A percentile compares a stretch with the other conserved stretches of the same genome.
Evolutionary conservation across 805 yeast genomes (phyloP).

Genomic region (Millerozyma acaciae): DNA sequence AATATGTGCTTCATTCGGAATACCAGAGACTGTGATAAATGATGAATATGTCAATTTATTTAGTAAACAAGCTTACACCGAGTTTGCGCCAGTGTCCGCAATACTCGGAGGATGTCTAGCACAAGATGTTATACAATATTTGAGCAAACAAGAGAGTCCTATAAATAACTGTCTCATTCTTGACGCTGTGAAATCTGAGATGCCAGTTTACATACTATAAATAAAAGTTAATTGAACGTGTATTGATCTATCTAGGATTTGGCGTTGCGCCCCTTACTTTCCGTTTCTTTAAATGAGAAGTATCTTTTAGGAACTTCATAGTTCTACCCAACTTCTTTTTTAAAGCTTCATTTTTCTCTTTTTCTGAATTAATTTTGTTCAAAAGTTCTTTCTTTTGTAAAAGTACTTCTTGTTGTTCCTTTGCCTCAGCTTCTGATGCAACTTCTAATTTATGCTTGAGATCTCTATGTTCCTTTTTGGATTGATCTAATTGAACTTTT

Average conservation of each 20-base stretch:
- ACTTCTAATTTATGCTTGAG: slow-evolving; percentile 17
- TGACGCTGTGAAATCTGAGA: slow-evolving; percentile 66
- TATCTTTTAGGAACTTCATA: slow-evolving; percentile 32
- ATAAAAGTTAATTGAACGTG: not conserved
- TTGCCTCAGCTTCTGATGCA: slow-evolving; percentile 18
- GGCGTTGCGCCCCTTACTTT: slow-evolving; percentile 40
- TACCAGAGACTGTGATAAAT: slow-evolving; percentile 44
- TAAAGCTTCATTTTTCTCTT: slow-evolving; percentile 19
- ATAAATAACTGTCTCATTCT: slow-evolving; percentile 75
- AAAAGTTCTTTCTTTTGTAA: slow-evolving; percentile 16
- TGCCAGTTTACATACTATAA: slow-evolving; percentile 67
- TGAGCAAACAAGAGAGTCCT: slow-evolving; percentile 75
- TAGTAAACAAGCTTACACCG: slow-evolving; percentile 51
- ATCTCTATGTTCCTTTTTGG: slow-evolving; percentile 15
- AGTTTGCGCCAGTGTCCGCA: slow-evolving; percentile 81
- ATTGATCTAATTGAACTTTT: slow-evolving; percentile 21
- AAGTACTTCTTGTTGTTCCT: slow-evolving; percentile 17
- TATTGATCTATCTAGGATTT: slow-evolving; percentile 9
- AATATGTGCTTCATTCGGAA: slow-evolving; percentile 28
- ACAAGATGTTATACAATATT: slow-evolving; percentile 82
- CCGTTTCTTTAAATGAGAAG: slow-evolving; percentile 39
- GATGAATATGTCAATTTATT: slow-evolving; percentile 41
- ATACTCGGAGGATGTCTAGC: slow-evolving; percentile 85
- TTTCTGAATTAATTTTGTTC: slow-evolving; percentile 21
- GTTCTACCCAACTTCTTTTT: slow-evolving; percentile 28